A percentile compares a stretch with the other conserved stretches of the same genome.
Evolutionary conservation across 1,284 basidiomycete species (phyloP).

Genomic region (Crucibulum cyathiforme): DNA sequence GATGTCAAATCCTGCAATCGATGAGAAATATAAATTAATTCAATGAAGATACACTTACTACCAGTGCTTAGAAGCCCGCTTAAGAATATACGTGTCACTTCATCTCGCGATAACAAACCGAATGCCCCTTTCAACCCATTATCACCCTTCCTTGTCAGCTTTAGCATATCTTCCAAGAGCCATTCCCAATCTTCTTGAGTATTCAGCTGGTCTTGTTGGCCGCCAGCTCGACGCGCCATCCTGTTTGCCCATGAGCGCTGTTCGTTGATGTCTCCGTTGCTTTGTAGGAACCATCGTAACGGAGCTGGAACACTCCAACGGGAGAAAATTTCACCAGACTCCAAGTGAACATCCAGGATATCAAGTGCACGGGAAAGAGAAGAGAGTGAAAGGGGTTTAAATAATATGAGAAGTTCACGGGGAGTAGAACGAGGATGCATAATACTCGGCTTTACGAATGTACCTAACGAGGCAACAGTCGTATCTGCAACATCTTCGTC

Average conservation of each 20-base stretch:
- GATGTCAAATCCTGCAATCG: conserved; percentile 73
- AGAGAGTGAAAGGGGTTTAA: conserved; percentile 74
- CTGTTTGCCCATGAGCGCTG: conserved; percentile 88
- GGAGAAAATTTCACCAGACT: conserved; percentile 88
- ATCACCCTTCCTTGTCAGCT: conserved; percentile 74
- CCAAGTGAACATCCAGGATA: conserved; percentile 91
- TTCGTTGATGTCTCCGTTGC: conserved; percentile 65
- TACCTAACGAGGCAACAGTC: conserved; percentile 79
- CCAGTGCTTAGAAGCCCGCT: conserved; percentile 84
- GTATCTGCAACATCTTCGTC: conserved; percentile 79
- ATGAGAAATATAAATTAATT: conserved; percentile 8
- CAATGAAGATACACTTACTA: conserved; percentile 63
- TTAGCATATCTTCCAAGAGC: conserved; percentile 88
- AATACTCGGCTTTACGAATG: conserved; percentile 80
- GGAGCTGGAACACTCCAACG: conserved; percentile 85
- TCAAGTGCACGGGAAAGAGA: conserved; percentile 85
- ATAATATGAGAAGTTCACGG: conserved; percentile 82
- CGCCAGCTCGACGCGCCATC: conserved; percentile 79
- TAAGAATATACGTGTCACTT: conserved; percentile 82
- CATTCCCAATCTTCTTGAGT: conserved; percentile 82
- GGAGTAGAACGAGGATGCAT: conserved; percentile 61
- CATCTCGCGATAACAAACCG: conserved; percentile 72
- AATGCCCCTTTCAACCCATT: conserved; percentile 75
- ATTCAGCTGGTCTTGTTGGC: conserved; percentile 58
- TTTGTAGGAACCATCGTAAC: conserved; percentile 85